Conservation (phyloP, 2,329 filamentous ascomycete genomes). For the Aaosphaeria arxii region DNA sequence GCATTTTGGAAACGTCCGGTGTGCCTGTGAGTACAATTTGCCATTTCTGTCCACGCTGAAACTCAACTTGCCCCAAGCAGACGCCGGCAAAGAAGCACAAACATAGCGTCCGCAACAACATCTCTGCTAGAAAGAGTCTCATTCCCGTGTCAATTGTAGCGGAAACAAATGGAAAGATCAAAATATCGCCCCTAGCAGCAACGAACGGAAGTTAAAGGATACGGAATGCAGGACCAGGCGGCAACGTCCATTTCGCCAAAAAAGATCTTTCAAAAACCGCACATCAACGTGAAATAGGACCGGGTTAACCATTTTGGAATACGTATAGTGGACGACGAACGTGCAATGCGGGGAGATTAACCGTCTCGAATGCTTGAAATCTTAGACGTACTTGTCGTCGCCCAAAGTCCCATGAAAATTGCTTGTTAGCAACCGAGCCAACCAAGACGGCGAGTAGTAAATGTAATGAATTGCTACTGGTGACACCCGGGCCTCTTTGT, state of each 20-base stretch:
- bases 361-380: constrained; percentile 9
- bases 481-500: constrained; percentile 15
- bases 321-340: constrained; percentile 20
- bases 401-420: constrained; percentile 22
- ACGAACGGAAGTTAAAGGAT: constrained; percentile 4
- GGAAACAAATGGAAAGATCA: constrained; percentile 1
- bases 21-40: constrained; percentile 24
- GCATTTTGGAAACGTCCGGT: constrained; percentile 23
- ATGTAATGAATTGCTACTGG: constrained; percentile 12
- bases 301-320: constrained; percentile 7
- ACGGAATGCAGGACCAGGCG: constrained; percentile 11
- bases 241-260: constrained; percentile 6
- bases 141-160: constrained; percentile 1
- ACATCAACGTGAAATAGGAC: too few relatives aligned
- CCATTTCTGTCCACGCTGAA: constrained; percentile 22
- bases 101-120: constrained; percentile 14
- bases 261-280: too few relatives aligned
- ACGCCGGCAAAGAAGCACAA: constrained; percentile 6
- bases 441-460: constrained; percentile 9
- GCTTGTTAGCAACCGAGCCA: constrained; percentile 15
- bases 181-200: constrained; percentile 4
- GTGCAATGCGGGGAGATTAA: constrained; percentile 20
- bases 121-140: constrained; percentile 1
- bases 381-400: constrained; percentile 9
- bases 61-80: constrained; percentile 13